These are phyloP conservation scores for Cercophora newfieldiana DNA, from an alignment of 495 filamentous ascomycete genomes.

Conservation along the genomic window DNA sequence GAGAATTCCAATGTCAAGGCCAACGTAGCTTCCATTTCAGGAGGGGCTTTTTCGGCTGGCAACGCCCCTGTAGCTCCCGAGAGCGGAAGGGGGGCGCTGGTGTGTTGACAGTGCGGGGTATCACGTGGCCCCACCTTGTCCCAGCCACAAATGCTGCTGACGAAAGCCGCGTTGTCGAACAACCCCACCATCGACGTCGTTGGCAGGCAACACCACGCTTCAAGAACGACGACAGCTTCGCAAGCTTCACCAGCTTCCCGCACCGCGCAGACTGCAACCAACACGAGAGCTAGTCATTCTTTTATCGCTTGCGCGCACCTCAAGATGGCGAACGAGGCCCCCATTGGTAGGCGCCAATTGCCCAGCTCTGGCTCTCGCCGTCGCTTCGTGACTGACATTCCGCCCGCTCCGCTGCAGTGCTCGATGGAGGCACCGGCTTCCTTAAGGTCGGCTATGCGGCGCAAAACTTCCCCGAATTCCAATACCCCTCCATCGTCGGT, in stretches of 20 bases:
- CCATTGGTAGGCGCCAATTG: constrained; percentile 28
- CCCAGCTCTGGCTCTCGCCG: background rate
- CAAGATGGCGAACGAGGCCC: constrained; percentile 29
- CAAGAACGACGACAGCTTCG: background rate
- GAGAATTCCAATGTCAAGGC: background rate
- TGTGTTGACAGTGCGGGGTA: constrained; percentile 33
- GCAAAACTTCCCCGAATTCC: constrained; percentile 98
- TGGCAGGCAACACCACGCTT: constrained; percentile 19
- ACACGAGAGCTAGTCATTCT: constrained; percentile 1
- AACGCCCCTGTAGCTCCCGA: background rate
- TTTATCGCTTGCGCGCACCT: background rate
- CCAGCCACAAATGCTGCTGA: constrained; percentile 28
- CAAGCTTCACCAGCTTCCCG: constrained; percentile 9
- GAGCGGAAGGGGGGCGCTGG: background rate
- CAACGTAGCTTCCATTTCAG: background rate
- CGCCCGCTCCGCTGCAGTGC: constrained; percentile 59
- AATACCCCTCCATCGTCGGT: constrained; percentile 97
- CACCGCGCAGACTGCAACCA: background rate
- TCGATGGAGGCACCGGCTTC: constrained; percentile 99
- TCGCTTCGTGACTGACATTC: constrained; percentile 17
- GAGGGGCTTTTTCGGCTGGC: background rate
- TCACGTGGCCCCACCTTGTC: constrained; percentile 31
- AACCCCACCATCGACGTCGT: constrained; percentile 32
- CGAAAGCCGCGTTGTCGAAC: constrained; percentile 17
- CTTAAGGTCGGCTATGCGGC: constrained; percentile 98